phyloP scores from a whole-genome alignment of 768 basidiomycete species.

The Mycena latifolia region DNA sequence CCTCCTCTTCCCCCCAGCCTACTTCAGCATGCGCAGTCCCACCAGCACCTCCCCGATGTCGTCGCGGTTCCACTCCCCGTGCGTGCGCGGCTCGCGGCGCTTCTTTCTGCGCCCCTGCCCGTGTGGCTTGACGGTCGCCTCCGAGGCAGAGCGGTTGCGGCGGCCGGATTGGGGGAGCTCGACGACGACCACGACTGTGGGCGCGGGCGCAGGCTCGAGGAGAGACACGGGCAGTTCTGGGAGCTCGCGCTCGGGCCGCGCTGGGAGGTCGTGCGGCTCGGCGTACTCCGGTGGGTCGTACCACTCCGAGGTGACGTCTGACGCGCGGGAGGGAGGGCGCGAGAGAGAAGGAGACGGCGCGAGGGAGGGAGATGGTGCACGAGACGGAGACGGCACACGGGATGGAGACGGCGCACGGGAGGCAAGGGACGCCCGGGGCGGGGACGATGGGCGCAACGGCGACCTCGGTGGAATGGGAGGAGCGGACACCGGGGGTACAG shows the following conservation, averaged over 20 bases:
- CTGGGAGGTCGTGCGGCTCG: background rate
- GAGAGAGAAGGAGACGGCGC: too few species aligned
- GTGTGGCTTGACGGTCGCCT: slow-evolving; percentile 17
- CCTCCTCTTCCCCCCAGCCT: too few species aligned
- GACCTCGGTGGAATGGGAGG: background rate
- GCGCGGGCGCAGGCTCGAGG: background rate
- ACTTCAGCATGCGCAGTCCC: slow-evolving; percentile 29
- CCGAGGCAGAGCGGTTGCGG: slow-evolving; percentile 24
- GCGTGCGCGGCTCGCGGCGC: slow-evolving; percentile 2
- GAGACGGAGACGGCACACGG: too few species aligned
- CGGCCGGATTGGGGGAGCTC: background rate
- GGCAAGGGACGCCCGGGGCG: background rate
- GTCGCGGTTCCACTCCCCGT: slow-evolving; percentile 29
- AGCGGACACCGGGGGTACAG: background rate
- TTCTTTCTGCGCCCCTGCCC: background rate
- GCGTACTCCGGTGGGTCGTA: slow-evolving; percentile 16
- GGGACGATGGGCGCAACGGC: background rate
- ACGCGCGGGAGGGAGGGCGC: slow-evolving; percentile 10
- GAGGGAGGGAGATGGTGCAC: too few species aligned
- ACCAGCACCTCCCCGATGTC: slow-evolving; percentile 32
- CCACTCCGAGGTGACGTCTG: slow-evolving; percentile 27
- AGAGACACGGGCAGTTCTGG: too few species aligned
- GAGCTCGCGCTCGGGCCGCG: too few species aligned
- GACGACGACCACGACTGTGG: background rate
- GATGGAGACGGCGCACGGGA: too few species aligned